Evolutionary conservation across 331 rosid species (phyloP).

Genomic region (Quercus lobata): DNA sequence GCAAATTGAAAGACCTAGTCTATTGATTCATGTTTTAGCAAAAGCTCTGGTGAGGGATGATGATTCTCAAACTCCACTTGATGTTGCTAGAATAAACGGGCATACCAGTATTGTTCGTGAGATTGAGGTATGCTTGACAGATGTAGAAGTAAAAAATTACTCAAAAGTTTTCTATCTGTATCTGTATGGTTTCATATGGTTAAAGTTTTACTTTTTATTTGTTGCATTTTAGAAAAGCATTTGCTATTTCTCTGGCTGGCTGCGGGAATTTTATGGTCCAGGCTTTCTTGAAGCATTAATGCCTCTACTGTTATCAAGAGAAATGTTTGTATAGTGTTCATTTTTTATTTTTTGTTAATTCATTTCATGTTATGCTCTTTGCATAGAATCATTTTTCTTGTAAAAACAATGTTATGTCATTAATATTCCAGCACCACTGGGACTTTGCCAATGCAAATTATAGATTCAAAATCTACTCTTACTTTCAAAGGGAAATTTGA

Average conservation of each 20-base stretch:
- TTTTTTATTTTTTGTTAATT: neutral
- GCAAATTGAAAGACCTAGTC: neutral
- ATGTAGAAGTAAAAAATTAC: neutral
- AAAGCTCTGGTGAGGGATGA: conserved; percentile 14
- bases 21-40: conserved; percentile 6
- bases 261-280: conserved; percentile 19
- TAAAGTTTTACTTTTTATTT: neutral
- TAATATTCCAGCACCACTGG: neutral
- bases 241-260: conserved; percentile 22
- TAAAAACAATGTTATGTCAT: neutral
- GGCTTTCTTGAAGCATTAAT: conserved; percentile 12
- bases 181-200: neutral
- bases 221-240: conserved; percentile 12
- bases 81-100: conserved; percentile 13
- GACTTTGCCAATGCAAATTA: neutral
- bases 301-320: neutral
- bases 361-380: neutral
- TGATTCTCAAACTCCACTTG: conserved; percentile 14
- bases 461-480: neutral
- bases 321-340: neutral
- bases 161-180: neutral
- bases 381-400: neutral
- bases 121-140: conserved; percentile 9
- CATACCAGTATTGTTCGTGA: conserved; percentile 5
- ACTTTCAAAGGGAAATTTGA: neutral